phyloP scores from a whole-genome alignment of 1,284 basidiomycete genomes.

The Sporisorium scitamineum region DNA sequence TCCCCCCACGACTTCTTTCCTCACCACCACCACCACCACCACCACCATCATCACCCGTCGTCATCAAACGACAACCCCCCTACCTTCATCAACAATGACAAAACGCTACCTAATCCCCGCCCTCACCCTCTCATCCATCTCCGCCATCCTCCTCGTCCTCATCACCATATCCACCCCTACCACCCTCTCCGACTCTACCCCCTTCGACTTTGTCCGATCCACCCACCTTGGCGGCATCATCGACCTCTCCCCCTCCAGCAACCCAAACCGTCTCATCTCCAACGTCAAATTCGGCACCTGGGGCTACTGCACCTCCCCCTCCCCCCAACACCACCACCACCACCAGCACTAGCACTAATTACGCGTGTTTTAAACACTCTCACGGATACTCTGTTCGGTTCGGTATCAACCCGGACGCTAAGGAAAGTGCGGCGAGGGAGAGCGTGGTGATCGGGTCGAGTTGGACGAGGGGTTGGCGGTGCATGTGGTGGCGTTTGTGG shows the following conservation, averaged over 20 bases:
- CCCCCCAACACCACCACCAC: too few relatives aligned
- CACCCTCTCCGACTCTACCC: constrained; percentile 40
- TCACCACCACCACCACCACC: not conserved
- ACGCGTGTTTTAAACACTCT: constrained; percentile 39
- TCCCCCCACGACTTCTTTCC: too few relatives aligned
- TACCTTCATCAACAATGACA: too few relatives aligned
- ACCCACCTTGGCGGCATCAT: constrained; percentile 21
- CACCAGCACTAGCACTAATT: constrained; percentile 18
- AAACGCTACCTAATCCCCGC: constrained; percentile 29
- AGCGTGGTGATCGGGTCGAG: constrained; percentile 23
- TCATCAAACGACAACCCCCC: not conserved
- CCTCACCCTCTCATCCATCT: constrained; percentile 14
- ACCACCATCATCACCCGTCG: not conserved
- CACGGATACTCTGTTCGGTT: constrained; percentile 41
- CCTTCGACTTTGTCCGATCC: constrained; percentile 41
- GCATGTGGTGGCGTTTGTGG: constrained; percentile 48
- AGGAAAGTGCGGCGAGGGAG: constrained; percentile 15
- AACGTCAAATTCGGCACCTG: constrained; percentile 37
- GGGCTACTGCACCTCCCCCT: constrained; percentile 55
- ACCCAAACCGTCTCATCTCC: constrained; percentile 22
- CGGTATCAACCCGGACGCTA: constrained; percentile 26
- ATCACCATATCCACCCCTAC: constrained; percentile 49
- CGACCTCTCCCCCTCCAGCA: constrained; percentile 21
- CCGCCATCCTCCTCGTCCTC: constrained; percentile 34
- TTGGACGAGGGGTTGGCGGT: constrained; percentile 52